Evolutionary conservation across 495 filamentous ascomycete genomes (phyloP).

Genomic region (Penicillium taxi): DNA sequence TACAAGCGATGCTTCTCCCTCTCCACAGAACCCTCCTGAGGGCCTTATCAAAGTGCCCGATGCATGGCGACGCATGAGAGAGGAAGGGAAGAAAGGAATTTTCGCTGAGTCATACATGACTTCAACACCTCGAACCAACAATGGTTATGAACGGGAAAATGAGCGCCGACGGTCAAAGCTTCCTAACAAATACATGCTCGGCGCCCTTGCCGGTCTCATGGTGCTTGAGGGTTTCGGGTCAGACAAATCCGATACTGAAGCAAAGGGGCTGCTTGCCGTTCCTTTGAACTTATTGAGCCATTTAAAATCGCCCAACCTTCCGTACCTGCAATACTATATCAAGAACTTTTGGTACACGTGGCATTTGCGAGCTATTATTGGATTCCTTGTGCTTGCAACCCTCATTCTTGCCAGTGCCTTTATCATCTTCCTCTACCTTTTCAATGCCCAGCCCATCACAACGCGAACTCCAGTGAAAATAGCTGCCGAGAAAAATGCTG

Average conservation of each 20-base stretch:
- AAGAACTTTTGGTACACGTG: constrained; percentile 32
- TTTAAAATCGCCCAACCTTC: constrained; percentile 17
- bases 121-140: constrained; percentile 12
- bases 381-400: constrained; percentile 48
- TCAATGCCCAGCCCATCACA: constrained; percentile 46
- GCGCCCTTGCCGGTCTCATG: constrained; percentile 86
- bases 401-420: constrained; percentile 59
- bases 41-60: constrained; percentile 76
- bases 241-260: constrained; percentile 52
- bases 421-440: constrained; percentile 59
- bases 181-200: constrained; percentile 75
- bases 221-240: constrained; percentile 64
- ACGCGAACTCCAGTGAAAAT: constrained; percentile 17
- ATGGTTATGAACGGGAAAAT: constrained; percentile 8
- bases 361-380: constrained; percentile 36
- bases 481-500: constrained; percentile 38
- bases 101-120: constrained; percentile 39
- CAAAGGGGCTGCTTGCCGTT: constrained; percentile 62
- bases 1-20: no score
- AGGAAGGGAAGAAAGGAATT: constrained; percentile 23
- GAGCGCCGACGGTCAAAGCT: constrained; percentile 36
- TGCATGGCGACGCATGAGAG: constrained; percentile 60
- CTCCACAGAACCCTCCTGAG: constrained; percentile 29
- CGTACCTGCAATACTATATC: constrained; percentile 21
- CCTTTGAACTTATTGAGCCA: constrained; percentile 49